Evolutionary conservation across 2,329 filamentous ascomycete genomes (phyloP).

Genomic region (Alternaria atra): DNA sequence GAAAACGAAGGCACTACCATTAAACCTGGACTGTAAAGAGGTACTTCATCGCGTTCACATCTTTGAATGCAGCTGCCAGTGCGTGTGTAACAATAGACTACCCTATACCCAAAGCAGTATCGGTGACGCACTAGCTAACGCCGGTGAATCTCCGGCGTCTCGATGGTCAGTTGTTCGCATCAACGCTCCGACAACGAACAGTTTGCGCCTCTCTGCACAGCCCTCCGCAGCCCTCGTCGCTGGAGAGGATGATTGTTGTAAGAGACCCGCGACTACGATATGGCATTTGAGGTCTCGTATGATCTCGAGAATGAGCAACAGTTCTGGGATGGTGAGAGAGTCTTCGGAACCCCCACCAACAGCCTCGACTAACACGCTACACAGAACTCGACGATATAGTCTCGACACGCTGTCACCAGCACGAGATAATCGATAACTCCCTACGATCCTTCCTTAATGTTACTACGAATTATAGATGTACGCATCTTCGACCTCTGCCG

Average conservation of each 20-base stretch:
- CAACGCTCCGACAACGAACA: constrained; percentile 32
- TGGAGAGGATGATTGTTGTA: constrained; percentile 50
- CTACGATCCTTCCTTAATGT: constrained; percentile 85
- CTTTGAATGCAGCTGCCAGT: not conserved
- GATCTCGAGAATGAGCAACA: constrained; percentile 81
- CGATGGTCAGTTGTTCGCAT: constrained; percentile 25
- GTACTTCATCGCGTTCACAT: not conserved
- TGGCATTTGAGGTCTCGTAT: constrained; percentile 74
- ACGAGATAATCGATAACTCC: constrained; percentile 81
- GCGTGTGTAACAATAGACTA: constrained; percentile 3
- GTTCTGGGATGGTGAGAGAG: constrained; percentile 82
- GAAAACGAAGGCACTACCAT: not conserved
- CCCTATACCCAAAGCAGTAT: constrained; percentile 21
- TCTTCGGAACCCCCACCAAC: constrained; percentile 37
- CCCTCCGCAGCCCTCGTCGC: constrained; percentile 30
- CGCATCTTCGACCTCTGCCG: constrained; percentile 8
- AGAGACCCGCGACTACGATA: constrained; percentile 53
- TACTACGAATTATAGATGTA: constrained; percentile 75
- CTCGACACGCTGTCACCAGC: constrained; percentile 65
- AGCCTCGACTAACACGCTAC: constrained; percentile 31
- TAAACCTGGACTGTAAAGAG: not conserved
- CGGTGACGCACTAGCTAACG: constrained; percentile 36
- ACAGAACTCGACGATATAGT: constrained; percentile 74
- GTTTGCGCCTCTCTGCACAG: constrained; percentile 30
- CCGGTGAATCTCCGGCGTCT: constrained; percentile 33